phyloP scores from a whole-genome alignment of 106 monocot genomes.

The Dioscorea dumetorum region DNA sequence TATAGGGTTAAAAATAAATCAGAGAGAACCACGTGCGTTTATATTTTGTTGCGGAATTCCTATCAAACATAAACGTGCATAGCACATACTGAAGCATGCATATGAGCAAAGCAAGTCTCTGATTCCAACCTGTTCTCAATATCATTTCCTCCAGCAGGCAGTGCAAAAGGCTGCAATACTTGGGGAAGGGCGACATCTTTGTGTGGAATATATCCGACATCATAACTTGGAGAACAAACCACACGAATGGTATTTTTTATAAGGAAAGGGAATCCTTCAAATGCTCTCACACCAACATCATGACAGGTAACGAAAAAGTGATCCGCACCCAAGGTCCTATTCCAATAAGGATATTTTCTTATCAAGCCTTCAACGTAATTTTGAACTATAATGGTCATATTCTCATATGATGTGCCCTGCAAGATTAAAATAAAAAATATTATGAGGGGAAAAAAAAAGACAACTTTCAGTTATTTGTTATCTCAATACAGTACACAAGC shows the following conservation, averaged over 20 bases:
- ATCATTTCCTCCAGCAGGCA: conserved; percentile 89
- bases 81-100: no score
- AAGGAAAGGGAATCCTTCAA: conserved; percentile 68
- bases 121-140: conserved; percentile 67
- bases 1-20: no score
- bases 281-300: conserved; percentile 97
- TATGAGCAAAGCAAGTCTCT: no score
- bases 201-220: conserved; percentile 82
- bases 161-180: conserved; percentile 88
- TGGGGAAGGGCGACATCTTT: conserved; percentile 98
- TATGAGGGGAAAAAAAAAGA: no score
- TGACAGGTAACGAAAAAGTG: conserved; percentile 97
- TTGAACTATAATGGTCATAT: conserved; percentile 91
- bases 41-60: no score
- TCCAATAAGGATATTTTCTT: conserved; percentile 94
- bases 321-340: conserved; percentile 95
- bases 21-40: no score
- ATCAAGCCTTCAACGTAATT: conserved; percentile 85
- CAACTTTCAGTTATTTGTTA: no score
- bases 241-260: conserved; percentile 86
- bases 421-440: conserved; percentile 3
- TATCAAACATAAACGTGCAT: no score
- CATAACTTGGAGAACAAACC: conserved; percentile 93
- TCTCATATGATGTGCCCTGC: conserved; percentile 93
- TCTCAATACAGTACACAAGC: no score